Base-by-base conservation (phyloP, 129 eudicot species). In the Arctium minus region DNA sequence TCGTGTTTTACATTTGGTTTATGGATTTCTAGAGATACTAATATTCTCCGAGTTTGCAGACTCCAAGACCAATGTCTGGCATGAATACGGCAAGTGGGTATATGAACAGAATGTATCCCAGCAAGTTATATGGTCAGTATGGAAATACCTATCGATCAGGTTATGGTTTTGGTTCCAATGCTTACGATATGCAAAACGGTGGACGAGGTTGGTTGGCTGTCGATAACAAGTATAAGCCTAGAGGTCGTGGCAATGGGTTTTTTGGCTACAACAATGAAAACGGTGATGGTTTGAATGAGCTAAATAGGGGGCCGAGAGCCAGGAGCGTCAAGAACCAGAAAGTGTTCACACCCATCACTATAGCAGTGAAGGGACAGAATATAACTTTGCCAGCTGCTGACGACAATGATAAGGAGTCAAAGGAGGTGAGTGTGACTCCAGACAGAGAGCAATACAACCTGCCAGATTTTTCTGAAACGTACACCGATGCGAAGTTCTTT, bases 301-400 rank as follows among this genome's bases (percentile, higher is more conserved):
- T 94, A 22, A 94, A 92, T 65, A 81, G 92, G 80, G 98, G 97
- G 17, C 97, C 98, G 0, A 80, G 98, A 85, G 86, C 92, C 67
- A 87, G 89, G 44, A 75, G 84, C 46, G 9, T 79, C 1, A 94
- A 92, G 84, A 88, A 82, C 79, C 88, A 74, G 38, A 88, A 82
- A 80, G 84, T 64, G 2, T 76, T 84, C 29, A 73, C 86, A 2
- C 87, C 74, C 2, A 76, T 88, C 48, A 77, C 88, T 1, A 12
- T 83, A 73, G 85, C 83, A 37, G 89, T 86, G 17, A 91, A 91
- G 77, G 98, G 90, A 56, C 94, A 90, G 82, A 85, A 85, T 78
- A 83, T 86, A 27, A 70, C 85, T 4, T 44, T 78, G 39, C 11
- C 84, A 33, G 80, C 11, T 70, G 50, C 82, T 2, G 82, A 78